phyloP scores from a whole-genome alignment of 306 rosid species.

The Cucurbita moschata region DNA sequence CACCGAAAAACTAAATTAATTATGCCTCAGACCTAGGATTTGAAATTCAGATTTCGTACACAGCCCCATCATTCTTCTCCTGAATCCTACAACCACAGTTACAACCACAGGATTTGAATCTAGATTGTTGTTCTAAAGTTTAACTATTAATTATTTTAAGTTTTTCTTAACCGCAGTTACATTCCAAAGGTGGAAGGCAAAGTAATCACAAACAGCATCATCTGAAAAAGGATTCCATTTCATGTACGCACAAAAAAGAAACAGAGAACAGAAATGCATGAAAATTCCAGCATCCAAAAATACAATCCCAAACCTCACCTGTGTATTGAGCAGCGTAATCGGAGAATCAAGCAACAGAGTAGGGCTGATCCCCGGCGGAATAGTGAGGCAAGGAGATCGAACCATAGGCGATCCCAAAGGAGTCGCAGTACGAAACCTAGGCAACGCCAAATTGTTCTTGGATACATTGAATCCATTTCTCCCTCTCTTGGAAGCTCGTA shows the following conservation, averaged over 20 bases:
- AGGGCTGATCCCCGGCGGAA: constrained; percentile 65
- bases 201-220: background rate
- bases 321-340: constrained; percentile 53
- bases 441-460: no score
- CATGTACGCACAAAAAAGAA: background rate
- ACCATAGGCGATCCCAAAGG: background rate
- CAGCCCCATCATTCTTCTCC: background rate
- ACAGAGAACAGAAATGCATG: background rate
- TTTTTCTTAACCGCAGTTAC: no score
- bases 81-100: background rate
- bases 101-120: background rate
- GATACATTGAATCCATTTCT: background rate
- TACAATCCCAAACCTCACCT: constrained; percentile 13
- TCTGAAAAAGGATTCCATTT: background rate
- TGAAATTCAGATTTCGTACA: background rate
- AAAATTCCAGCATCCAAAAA: background rate
- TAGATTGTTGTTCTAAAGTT: background rate
- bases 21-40: background rate
- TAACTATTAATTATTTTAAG: background rate
- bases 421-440: no score
- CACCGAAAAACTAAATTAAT: background rate
- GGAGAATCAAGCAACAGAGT: constrained; percentile 67
- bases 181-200: background rate
- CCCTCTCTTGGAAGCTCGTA: constrained; percentile 35
- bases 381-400: constrained; percentile 40